A percentile compares a stretch with the other conserved stretches of the same genome.
Evolutionary conservation across 257 asterid species (phyloP).

Genomic region (Solanum peruvianum): DNA sequence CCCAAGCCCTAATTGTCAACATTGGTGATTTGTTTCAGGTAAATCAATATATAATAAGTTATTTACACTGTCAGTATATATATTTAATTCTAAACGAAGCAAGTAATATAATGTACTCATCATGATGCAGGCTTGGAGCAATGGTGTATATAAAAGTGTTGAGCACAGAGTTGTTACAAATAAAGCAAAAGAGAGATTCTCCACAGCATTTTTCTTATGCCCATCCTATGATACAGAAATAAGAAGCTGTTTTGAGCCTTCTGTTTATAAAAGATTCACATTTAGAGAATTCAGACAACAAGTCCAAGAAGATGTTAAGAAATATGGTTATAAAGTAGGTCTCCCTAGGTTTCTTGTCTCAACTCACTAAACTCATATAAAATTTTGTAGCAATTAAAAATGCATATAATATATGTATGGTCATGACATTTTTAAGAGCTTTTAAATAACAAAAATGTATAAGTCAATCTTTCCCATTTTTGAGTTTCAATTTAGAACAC

Average conservation of each 20-base stretch:
- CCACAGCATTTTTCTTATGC: conserved; percentile 75
- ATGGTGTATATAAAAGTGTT: conserved; percentile 68
- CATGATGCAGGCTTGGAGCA: conserved; percentile 86
- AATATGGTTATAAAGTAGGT: conserved; percentile 71
- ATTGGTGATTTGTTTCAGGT: conserved; percentile 90
- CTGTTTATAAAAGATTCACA: conserved; percentile 54
- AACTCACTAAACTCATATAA: neutral
- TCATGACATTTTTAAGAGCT: neutral
- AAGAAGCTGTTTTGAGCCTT: conserved; percentile 33
- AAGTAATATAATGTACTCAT: neutral
- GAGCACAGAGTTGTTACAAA: conserved; percentile 81
- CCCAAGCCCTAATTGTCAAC: conserved; percentile 60
- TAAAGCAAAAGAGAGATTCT: conserved; percentile 53
- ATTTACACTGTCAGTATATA: neutral
- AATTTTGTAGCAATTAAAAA: neutral
- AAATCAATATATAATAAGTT: neutral
- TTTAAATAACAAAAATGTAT: neutral
- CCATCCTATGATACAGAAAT: conserved; percentile 71
- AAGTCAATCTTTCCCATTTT: neutral
- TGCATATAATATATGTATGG: neutral
- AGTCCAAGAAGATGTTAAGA: conserved; percentile 71
- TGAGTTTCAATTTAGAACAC: neutral
- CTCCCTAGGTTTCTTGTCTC: conserved; percentile 47
- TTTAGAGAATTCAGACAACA: conserved; percentile 71
- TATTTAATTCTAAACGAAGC: conserved; percentile 15